Conservation (phyloP, 495 filamentous ascomycete species). For the Penicillium paxilli region DNA sequence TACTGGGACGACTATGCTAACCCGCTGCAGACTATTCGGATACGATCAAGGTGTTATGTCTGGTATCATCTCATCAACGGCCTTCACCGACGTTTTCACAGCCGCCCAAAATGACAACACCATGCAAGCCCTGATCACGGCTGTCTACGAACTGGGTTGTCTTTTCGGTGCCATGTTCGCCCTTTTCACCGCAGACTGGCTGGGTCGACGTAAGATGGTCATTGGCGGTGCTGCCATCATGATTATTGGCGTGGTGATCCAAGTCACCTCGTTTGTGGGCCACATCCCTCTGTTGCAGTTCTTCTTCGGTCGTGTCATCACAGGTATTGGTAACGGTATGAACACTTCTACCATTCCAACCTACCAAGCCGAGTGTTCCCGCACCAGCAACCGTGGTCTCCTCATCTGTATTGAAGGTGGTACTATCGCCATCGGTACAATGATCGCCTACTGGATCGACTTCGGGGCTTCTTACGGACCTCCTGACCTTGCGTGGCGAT, state of each 20-base stretch:
- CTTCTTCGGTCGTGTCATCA: conserved; percentile 72
- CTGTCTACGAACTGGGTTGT: conserved; percentile 81
- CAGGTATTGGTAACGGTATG: conserved; percentile 76
- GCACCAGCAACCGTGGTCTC: conserved; percentile 74
- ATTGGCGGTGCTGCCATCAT: conserved; percentile 68
- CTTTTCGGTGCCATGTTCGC: conserved; percentile 72
- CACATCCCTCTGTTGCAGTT: conserved; percentile 62
- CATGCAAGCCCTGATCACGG: conserved; percentile 79
- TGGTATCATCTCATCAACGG: conserved; percentile 73
- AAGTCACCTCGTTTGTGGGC: conserved; percentile 56
- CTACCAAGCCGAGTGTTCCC: conserved; percentile 77
- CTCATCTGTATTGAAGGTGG: conserved; percentile 84
- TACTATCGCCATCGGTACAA: conserved; percentile 71
- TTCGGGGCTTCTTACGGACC: conserved; percentile 74
- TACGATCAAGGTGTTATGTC: conserved; percentile 66
- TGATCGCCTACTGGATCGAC: conserved; percentile 85
- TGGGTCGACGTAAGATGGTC: conserved; percentile 67
- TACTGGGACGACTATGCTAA: conserved; percentile 5
- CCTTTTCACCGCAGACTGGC: conserved; percentile 63
- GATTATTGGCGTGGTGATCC: conserved; percentile 77
- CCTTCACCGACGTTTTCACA: conserved; percentile 70
- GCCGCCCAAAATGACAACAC: conserved; percentile 64
- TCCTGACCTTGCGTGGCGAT: conserved; percentile 67
- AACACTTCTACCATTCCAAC: conserved; percentile 78
- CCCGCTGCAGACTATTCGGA: conserved; percentile 9